Conservation (phyloP, 768 basidiomycete genomes). For the Tulasnella sp. region DNA sequence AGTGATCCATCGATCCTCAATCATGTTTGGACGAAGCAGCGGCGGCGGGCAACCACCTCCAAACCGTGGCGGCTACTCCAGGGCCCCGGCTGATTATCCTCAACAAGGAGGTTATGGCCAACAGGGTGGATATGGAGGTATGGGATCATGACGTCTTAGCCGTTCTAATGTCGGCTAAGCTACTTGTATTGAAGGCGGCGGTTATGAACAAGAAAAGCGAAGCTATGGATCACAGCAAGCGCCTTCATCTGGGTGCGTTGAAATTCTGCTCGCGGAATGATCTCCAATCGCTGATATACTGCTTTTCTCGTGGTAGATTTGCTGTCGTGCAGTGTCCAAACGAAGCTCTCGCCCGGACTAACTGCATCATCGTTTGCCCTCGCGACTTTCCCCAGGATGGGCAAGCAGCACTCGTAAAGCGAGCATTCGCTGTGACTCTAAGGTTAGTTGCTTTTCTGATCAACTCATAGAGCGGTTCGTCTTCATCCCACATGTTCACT, state of each 20-base stretch:
- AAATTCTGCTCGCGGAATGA: neutral
- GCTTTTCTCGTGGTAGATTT: slow-evolving; percentile 35
- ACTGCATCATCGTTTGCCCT: slow-evolving; percentile 72
- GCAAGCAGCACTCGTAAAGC: slow-evolving; percentile 70
- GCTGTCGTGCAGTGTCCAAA: slow-evolving; percentile 54
- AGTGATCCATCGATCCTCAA: neutral
- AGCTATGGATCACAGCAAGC: neutral
- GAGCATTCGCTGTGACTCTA: slow-evolving; percentile 60
- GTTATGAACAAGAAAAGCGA: neutral
- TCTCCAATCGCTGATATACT: neutral
- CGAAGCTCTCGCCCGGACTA: slow-evolving; percentile 64
- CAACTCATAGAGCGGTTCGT: neutral
- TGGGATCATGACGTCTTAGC: neutral
- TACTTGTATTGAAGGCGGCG: neutral
- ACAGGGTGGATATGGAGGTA: neutral
- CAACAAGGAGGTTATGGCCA: neutral
- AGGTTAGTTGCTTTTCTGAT: slow-evolving; percentile 42
- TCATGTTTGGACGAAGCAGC: neutral
- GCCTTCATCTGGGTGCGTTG: neutral
- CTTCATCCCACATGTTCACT: neutral
- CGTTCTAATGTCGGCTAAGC: neutral
- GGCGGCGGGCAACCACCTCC: neutral
- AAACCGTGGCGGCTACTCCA: neutral
- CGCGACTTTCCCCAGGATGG: slow-evolving; percentile 59
- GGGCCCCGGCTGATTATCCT: neutral